phyloP scores from a whole-genome alignment of 2,329 filamentous ascomycete species.

The Biscogniauxia marginata region DNA sequence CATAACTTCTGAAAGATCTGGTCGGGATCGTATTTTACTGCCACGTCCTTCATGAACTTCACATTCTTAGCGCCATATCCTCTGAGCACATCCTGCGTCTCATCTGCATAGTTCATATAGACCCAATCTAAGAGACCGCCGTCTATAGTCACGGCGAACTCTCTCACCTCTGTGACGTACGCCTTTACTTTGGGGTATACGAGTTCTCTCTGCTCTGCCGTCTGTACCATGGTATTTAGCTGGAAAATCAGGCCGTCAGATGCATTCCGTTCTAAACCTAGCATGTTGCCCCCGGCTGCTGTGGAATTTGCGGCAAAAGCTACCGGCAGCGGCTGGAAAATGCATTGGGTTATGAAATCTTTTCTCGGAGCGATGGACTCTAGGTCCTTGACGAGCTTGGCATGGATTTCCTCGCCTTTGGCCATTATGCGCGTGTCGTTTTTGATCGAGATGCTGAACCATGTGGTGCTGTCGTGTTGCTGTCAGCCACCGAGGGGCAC shows the following conservation, averaged over 20 bases:
- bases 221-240: constrained; percentile 2
- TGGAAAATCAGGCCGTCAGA: constrained; percentile 3
- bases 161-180: constrained; percentile 13
- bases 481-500: too few species aligned
- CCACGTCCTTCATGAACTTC: constrained; percentile 16
- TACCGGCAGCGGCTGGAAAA: constrained; percentile 1
- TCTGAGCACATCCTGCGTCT: constrained; percentile 16
- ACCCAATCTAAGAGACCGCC: constrained; percentile 15
- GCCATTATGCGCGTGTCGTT: too few species aligned
- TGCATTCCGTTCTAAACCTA: constrained; percentile 7
- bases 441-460: too few species aligned
- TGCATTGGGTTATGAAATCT: too few species aligned
- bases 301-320: not conserved
- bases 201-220: constrained; percentile 1
- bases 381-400: too few species aligned
- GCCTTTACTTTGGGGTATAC: constrained; percentile 2
- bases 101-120: constrained; percentile 25
- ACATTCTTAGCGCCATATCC: constrained; percentile 22
- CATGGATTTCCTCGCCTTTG: too few species aligned
- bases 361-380: too few species aligned
- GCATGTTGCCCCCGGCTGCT: constrained; percentile 1
- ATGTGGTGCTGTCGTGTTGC: too few species aligned
- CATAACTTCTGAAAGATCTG: constrained; percentile 8
- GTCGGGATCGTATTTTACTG: constrained; percentile 17
- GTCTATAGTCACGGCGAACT: constrained; percentile 1